Percentiles rank a stretch among this genome's conserved stretches.
phyloP scores from a whole-genome alignment of 2,329 filamentous ascomycete species.

The Alternaria burnsii region DNA sequence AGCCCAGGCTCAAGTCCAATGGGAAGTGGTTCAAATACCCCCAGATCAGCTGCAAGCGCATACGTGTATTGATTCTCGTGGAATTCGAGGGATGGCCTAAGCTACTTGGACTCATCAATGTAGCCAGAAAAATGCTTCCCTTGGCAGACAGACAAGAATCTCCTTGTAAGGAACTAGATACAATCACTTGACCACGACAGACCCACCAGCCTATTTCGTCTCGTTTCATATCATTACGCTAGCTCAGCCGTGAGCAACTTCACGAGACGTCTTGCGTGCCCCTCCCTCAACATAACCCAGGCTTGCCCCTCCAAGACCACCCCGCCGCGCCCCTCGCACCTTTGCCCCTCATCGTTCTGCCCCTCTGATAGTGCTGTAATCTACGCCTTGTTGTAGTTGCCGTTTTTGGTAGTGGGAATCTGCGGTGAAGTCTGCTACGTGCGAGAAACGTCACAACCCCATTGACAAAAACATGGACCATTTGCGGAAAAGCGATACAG shows the following conservation, averaged over 20 bases:
- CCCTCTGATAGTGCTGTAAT: conserved; percentile 30
- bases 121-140: not conserved
- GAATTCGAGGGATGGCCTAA: not conserved
- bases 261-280: not conserved
- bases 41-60: conserved; percentile 8
- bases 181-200: not conserved
- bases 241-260: not conserved
- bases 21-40: conserved; percentile 13
- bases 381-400: not conserved
- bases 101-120: not conserved
- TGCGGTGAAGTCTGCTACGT: not conserved
- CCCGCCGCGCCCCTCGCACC: conserved; percentile 17
- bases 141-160: not conserved
- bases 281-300: conserved; percentile 3
- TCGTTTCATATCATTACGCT: not conserved
- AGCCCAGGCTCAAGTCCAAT: conserved; percentile 15
- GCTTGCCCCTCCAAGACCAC: conserved; percentile 19
- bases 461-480: not conserved
- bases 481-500: not conserved
- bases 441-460: not conserved
- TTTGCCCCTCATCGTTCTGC: conserved; percentile 22
- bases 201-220: not conserved
- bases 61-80: not conserved
- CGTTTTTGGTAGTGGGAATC: not conserved
- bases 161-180: not conserved